Evolutionary conservation across 2,329 filamentous ascomycete species (phyloP).

Genomic region (Pseudohalonectria lignicola): DNA sequence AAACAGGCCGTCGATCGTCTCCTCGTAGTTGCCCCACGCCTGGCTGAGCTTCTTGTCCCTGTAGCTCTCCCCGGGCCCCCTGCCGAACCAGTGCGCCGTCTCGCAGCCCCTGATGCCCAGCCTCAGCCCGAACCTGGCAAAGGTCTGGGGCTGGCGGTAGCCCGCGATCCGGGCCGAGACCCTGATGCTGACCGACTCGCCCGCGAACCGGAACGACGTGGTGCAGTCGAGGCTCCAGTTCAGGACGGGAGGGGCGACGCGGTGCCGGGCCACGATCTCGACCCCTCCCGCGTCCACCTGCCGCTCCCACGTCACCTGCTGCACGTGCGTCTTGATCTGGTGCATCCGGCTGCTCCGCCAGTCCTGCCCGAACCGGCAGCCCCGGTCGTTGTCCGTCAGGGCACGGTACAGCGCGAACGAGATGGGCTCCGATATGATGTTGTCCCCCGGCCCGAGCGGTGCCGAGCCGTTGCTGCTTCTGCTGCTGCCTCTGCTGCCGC

Average conservation of each 20-base stretch:
- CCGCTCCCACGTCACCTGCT: conserved; percentile 20
- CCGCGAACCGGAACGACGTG: conserved; percentile 43
- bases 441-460: conserved; percentile 12
- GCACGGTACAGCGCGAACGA: conserved; percentile 51
- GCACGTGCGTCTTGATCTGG: conserved; percentile 27
- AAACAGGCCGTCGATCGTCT: conserved; percentile 38
- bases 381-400: conserved; percentile 54
- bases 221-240: conserved; percentile 45
- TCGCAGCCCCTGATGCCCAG: conserved; percentile 27
- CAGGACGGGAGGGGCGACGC: conserved; percentile 51
- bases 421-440: conserved; percentile 32
- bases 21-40: conserved; percentile 39
- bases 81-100: conserved; percentile 51
- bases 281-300: conserved; percentile 16
- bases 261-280: conserved; percentile 34
- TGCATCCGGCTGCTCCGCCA: conserved; percentile 40
- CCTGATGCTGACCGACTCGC: conserved; percentile 35
- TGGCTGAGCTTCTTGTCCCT: conserved; percentile 54
- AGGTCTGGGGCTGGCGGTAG: conserved; percentile 37
- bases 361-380: conserved; percentile 40
- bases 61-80: conserved; percentile 57
- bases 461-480: too few species aligned
- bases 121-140: conserved; percentile 54
- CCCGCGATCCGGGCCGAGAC: conserved; percentile 37
- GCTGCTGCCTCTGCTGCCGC: too few species aligned